A percentile compares a stretch with the other conserved stretches of the same genome.
These are phyloP conservation scores for Leishmania braziliensis DNA, from an alignment of 208 protist species.

Conservation along the genomic window DNA sequence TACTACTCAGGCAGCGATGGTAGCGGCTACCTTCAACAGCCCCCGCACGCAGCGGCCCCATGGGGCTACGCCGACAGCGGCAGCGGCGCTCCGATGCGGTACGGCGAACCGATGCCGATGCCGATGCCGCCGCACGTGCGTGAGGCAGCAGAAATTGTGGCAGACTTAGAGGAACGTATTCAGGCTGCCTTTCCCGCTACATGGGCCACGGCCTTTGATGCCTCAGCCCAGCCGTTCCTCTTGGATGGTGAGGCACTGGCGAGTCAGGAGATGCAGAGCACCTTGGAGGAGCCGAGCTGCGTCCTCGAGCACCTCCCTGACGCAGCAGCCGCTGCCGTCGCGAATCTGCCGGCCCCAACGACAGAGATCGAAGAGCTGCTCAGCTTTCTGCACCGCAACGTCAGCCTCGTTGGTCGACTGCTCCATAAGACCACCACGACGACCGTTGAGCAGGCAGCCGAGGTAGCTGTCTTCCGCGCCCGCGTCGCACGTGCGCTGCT, in stretches of 20 bases:
- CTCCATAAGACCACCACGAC: slow-evolving; percentile 45
- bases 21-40: background rate
- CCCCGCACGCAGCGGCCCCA: background rate
- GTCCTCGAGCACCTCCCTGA: slow-evolving; percentile 15
- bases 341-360: slow-evolving; percentile 27
- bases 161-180: slow-evolving; percentile 48
- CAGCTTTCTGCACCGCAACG: slow-evolving; percentile 42
- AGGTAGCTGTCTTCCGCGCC: slow-evolving; percentile 26
- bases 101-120: slow-evolving; percentile 7
- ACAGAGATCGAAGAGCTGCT: slow-evolving; percentile 66
- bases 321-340: background rate
- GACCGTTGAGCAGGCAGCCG: slow-evolving; percentile 33
- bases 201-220: slow-evolving; percentile 16
- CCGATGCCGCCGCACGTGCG: slow-evolving; percentile 16
- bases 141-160: slow-evolving; percentile 35
- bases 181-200: slow-evolving; percentile 44
- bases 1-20: slow-evolving; percentile 4
- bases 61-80: background rate
- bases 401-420: slow-evolving; percentile 32
- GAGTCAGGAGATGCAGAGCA: background rate
- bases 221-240: background rate
- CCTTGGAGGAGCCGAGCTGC: background rate
- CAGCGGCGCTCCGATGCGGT: background rate
- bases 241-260: slow-evolving; percentile 16
- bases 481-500: slow-evolving; percentile 31